A percentile compares a stretch with the other conserved stretches of the same genome.
These are phyloP conservation scores for Cystoisospora suis DNA, from an alignment of 169 alveolate species.

Conservation along the genomic window DNA sequence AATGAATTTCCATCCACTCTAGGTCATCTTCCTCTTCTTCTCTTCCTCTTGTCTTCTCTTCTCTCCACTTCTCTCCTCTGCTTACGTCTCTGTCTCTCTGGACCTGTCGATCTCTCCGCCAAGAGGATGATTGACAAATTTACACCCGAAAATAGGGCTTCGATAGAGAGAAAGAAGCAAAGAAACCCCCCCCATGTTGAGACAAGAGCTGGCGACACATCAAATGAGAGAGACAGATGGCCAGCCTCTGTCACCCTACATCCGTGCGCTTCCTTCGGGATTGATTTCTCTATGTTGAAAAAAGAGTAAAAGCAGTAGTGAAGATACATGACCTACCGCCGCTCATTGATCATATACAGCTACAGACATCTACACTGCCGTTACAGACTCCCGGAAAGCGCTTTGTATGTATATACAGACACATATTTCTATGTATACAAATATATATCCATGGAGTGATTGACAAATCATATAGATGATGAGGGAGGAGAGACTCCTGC, in stretches of 20 bases:
- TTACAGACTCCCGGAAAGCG: not conserved
- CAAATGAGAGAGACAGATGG: too few species aligned
- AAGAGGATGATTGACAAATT: not conserved
- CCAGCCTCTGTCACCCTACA: too few species aligned
- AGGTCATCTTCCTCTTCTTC: not conserved
- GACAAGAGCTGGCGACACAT: too few species aligned
- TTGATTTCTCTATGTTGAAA: too few species aligned
- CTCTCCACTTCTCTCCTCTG: not conserved
- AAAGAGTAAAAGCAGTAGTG: too few species aligned
- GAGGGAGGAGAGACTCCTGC: slow-evolving; percentile 5
- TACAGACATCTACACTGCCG: too few species aligned
- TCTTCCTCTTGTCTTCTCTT: not conserved
- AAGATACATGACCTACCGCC: too few species aligned
- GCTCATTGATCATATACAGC: too few species aligned
- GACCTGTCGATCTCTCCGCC: not conserved
- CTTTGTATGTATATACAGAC: not conserved
- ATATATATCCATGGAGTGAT: not conserved
- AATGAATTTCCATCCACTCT: too few species aligned
- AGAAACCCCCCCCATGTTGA: too few species aligned
- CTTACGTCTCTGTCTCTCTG: not conserved
- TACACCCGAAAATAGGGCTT: not conserved
- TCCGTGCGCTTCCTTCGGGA: too few species aligned
- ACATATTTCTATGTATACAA: not conserved
- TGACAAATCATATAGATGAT: not conserved
- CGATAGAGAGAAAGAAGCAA: too few species aligned